These are phyloP conservation scores for Daedalea quercina DNA, from an alignment of 768 basidiomycete species.

Conservation along the genomic window DNA sequence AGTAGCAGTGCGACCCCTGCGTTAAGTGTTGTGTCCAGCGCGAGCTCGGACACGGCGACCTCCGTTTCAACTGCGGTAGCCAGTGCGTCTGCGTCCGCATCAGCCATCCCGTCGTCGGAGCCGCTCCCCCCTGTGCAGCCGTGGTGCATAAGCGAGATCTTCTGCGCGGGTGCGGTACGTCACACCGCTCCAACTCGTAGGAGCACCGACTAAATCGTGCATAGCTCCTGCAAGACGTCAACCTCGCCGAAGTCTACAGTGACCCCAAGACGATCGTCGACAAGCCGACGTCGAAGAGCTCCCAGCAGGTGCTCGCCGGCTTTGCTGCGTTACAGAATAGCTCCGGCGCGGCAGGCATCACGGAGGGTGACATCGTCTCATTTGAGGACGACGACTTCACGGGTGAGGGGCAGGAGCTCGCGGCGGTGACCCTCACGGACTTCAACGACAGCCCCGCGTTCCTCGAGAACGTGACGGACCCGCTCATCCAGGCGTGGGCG, in stretches of 20 bases:
- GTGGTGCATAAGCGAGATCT: conserved; percentile 76
- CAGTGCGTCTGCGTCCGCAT: conserved; percentile 51
- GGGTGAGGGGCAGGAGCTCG: conserved; percentile 83
- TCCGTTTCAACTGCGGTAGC: conserved; percentile 57
- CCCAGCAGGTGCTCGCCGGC: conserved; percentile 62
- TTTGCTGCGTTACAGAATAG: conserved; percentile 44
- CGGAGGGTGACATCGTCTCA: conserved; percentile 55
- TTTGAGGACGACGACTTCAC: conserved; percentile 73
- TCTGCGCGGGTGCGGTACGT: conserved; percentile 72
- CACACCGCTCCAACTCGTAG: not conserved
- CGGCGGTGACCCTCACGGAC: conserved; percentile 49
- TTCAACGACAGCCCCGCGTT: conserved; percentile 63
- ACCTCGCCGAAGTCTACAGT: conserved; percentile 63
- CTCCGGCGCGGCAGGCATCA: conserved; percentile 30
- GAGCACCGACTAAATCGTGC: not conserved
- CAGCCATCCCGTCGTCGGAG: conserved; percentile 57
- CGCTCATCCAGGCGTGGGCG: conserved; percentile 64
- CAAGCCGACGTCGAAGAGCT: conserved; percentile 68
- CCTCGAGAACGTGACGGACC: conserved; percentile 62
- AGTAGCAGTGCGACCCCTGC: not conserved
- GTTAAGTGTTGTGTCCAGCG: conserved; percentile 4
- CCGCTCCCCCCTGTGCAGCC: conserved; percentile 60
- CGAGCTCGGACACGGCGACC: conserved; percentile 20
- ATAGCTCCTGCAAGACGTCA: conserved; percentile 80
- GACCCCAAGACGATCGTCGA: conserved; percentile 91